Percentiles rank a stretch among this genome's conserved stretches.
These are phyloP conservation scores for Castanea crenata DNA, from an alignment of 306 rosid genomes.

Conservation along the genomic window DNA sequence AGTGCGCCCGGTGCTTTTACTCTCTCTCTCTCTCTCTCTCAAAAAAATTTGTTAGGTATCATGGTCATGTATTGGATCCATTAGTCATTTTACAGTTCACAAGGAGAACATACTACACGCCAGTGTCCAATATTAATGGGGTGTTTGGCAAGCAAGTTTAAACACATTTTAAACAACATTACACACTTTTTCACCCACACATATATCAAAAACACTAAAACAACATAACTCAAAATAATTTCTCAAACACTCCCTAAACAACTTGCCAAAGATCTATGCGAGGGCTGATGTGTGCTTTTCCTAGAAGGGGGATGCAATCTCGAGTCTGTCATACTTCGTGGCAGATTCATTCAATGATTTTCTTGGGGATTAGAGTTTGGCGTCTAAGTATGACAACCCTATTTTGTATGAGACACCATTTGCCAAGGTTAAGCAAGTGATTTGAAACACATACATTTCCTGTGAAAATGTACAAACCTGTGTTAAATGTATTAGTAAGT, in stretches of 20 bases:
- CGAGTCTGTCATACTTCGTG: slow-evolving; percentile 59
- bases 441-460: slow-evolving; percentile 53
- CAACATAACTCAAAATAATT: too few relatives aligned
- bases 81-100: slow-evolving; percentile 76
- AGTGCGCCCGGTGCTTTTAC: too few relatives aligned
- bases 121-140: slow-evolving; percentile 21
- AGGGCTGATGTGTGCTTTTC: slow-evolving; percentile 72
- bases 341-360: slow-evolving; percentile 85
- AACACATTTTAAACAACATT: too few relatives aligned
- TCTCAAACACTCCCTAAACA: slow-evolving; percentile 25
- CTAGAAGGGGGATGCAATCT: slow-evolving; percentile 96
- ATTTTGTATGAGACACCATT: slow-evolving; percentile 76
- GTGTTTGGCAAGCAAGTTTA: too few relatives aligned
- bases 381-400: slow-evolving; percentile 71
- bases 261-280: slow-evolving; percentile 69
- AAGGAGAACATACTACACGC: slow-evolving; percentile 87
- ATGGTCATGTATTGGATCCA: slow-evolving; percentile 89
- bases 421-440: slow-evolving; percentile 52
- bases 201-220: too few relatives aligned
- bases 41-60: slow-evolving; percentile 57
- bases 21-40: too few relatives aligned
- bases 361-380: slow-evolving; percentile 79
- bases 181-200: too few relatives aligned
- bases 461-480: slow-evolving; percentile 32
- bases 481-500: neutral